Percentiles rank a stretch among this genome's conserved stretches.
phyloP scores from a whole-genome alignment of 345 rosid genomes.

The Theobroma cacao region DNA sequence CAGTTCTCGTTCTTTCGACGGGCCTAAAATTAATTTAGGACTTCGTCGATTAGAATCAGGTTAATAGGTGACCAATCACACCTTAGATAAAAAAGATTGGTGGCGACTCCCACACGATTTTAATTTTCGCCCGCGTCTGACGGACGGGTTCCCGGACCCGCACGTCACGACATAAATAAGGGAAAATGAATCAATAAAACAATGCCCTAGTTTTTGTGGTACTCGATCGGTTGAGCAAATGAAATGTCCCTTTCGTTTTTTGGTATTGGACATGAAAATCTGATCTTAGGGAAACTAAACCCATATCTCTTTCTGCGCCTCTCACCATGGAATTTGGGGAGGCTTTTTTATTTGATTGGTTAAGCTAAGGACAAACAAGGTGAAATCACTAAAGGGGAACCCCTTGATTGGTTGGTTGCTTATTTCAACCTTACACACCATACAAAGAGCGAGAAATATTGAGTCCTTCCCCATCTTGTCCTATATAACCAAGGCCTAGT shows the following conservation, averaged over 20 bases:
- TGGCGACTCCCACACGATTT: no score
- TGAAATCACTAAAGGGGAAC: not conserved
- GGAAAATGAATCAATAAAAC: not conserved
- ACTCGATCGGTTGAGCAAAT: not conserved
- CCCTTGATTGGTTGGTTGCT: not conserved
- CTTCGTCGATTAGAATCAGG: no score
- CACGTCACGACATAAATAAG: no score
- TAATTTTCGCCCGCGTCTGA: no score
- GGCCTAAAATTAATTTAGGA: no score
- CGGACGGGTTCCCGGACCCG: no score
- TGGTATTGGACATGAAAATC: not conserved
- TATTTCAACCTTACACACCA: not conserved
- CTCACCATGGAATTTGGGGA: not conserved
- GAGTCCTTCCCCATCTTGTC: not conserved
- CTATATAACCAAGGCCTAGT: not conserved
- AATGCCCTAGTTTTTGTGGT: not conserved
- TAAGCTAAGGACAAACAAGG: not conserved
- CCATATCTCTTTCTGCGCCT: not conserved
- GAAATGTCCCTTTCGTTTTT: not conserved
- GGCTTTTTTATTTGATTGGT: not conserved
- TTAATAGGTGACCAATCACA: no score
- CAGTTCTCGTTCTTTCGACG: no score
- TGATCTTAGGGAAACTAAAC: not conserved
- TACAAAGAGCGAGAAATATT: not conserved
- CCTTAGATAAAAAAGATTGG: no score